Evolutionary conservation across 176 grass and related monocot species (phyloP), one percentile per base, ranked within the genome.

Genomic region (Juncus effusus): DNA sequence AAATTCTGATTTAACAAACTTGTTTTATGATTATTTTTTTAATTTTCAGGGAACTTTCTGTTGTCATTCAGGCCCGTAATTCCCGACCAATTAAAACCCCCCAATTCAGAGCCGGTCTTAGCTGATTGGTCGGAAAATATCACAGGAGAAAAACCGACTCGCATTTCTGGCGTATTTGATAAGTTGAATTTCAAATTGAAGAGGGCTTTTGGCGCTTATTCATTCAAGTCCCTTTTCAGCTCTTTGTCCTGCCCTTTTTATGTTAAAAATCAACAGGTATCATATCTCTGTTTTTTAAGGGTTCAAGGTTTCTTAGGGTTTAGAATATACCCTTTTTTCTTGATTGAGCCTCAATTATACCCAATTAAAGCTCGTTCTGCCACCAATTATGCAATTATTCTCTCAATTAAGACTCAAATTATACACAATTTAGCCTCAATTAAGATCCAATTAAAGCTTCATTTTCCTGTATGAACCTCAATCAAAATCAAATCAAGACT

Each of bases 111-210:
- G 59, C 6, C 53, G 61, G 74, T 61, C 80, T 74, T 35, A 62
- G 67, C 79, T 53, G 72, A 85, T 36, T 94, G 89, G 89, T 94
- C 89, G 12, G 85, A 94, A 42, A 84, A 88, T 74, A 83, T 94
- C 40, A 82, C 59, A 3, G 79, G 89, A 40, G 79, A 63, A 78
- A 94, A 94, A 75, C 76, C 85, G 14, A 65, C 72, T 54, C 47
- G 51, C 5, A 63, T 94, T 63, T 83, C 89, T 55, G 89, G 89
- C 71, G 49, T 94, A 61, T 62, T 94, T 70, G 85, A 88, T 36
- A 85, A 80, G 13, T 73, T 94, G 36, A 88, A 77, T 69, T 94
- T 88, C 63, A 88, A 83, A 75, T n/a, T 94, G 81, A 88, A 78
- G 70, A 87, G 69, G 66, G 82, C 79, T 38, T 85, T 94, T 75